Conservation (phyloP, 352 stramenopile genomes). For the Pythium monospermum region DNA sequence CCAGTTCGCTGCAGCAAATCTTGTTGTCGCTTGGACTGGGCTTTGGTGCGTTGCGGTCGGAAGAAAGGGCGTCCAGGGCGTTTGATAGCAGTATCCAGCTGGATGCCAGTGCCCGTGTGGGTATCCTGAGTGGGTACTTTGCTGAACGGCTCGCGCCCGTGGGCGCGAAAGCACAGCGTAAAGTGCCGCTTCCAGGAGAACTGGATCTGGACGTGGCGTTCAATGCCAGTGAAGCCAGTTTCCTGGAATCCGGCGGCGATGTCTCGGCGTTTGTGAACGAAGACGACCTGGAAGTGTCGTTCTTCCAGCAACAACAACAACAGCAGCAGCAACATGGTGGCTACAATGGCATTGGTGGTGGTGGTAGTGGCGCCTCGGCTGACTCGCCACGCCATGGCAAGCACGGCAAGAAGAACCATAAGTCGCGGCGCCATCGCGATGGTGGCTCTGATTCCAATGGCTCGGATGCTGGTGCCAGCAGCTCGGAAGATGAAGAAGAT, state of each 20-base stretch:
- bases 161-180: conserved; percentile 87
- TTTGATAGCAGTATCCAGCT: conserved; percentile 55
- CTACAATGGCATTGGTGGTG: conserved; percentile 28
- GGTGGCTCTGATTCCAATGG: conserved; percentile 37
- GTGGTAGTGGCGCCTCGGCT: too few relatives aligned
- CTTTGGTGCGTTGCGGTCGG: conserved; percentile 40
- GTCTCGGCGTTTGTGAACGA: conserved; percentile 54
- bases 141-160: conserved; percentile 83
- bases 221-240: conserved; percentile 53
- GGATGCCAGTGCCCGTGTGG: conserved; percentile 36
- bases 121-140: conserved; percentile 75
- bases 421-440: conserved; percentile 36
- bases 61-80: conserved; percentile 59
- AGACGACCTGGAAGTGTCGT: conserved; percentile 79
- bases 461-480: conserved; percentile 21
- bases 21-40: conserved; percentile 59
- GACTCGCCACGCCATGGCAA: conserved; percentile 6
- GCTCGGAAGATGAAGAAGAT: conserved; percentile 37
- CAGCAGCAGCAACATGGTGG: conserved; percentile 17
- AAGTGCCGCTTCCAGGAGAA: conserved; percentile 86
- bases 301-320: conserved; percentile 42
- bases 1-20: conserved; percentile 80
- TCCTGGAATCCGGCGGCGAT: conserved; percentile 70
- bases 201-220: conserved; percentile 63
- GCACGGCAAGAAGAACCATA: conserved; percentile 37